Percentiles rank a stretch among this genome's conserved stretches.
phyloP scores from a whole-genome alignment of 176 grass and related monocot species.

The Puccinellia tenuiflora region DNA sequence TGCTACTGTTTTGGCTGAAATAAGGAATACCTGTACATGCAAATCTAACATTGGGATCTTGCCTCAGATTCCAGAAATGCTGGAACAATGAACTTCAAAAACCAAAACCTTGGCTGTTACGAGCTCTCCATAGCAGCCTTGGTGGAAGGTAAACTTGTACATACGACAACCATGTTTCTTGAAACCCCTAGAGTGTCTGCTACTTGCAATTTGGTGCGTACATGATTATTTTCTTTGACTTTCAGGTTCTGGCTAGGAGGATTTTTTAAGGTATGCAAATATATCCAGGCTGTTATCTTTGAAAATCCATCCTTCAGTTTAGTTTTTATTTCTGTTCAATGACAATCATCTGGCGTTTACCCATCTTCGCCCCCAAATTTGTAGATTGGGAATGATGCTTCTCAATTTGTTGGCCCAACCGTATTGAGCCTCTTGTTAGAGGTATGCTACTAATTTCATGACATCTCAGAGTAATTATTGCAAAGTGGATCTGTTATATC shows the following conservation, averaged over 20 bases:
- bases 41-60: slow-evolving; percentile 19
- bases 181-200: background rate
- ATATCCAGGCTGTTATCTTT: background rate
- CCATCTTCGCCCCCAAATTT: slow-evolving; percentile 4
- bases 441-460: slow-evolving; percentile 39
- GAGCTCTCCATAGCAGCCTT: slow-evolving; percentile 84
- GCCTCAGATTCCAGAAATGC: slow-evolving; percentile 75
- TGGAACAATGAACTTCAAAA: slow-evolving; percentile 71
- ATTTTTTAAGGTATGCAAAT: slow-evolving; percentile 74
- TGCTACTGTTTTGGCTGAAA: slow-evolving; percentile 13
- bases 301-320: background rate
- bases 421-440: slow-evolving; percentile 76
- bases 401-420: slow-evolving; percentile 95
- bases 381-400: slow-evolving; percentile 95
- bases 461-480: slow-evolving; percentile 2
- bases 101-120: slow-evolving; percentile 85
- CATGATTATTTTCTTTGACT: slow-evolving; percentile 14
- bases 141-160: slow-evolving; percentile 57
- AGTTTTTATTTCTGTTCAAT: background rate
- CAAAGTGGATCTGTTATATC: background rate
- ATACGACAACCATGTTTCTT: background rate
- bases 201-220: slow-evolving; percentile 1
- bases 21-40: slow-evolving; percentile 1
- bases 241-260: slow-evolving; percentile 94
- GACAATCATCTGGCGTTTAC: background rate